Evolutionary conservation across 768 basidiomycete genomes (phyloP).

Genomic region (Kwoniella europaea): DNA sequence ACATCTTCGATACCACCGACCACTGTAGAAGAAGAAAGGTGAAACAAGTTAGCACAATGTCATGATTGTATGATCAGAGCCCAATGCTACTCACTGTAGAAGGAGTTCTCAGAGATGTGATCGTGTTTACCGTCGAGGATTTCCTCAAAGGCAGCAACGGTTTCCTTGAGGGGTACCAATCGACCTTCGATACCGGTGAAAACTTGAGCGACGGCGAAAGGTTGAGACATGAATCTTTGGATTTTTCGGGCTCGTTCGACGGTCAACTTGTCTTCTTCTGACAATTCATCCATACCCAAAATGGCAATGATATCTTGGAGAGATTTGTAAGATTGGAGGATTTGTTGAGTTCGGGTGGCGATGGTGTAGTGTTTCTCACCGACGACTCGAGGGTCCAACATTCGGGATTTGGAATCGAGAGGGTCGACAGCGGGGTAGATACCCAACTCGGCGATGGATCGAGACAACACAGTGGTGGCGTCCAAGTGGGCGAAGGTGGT

Average conservation of each 20-base stretch:
- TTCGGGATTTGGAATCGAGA: slow-evolving; percentile 98
- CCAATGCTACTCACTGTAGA: slow-evolving; percentile 71
- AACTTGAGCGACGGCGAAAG: slow-evolving; percentile 99
- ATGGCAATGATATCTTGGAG: slow-evolving; percentile 96
- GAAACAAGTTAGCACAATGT: slow-evolving; percentile 6
- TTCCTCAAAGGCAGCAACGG: slow-evolving; percentile 78
- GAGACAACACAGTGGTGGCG: slow-evolving; percentile 98
- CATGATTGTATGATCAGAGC: background rate
- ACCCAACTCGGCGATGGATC: slow-evolving; percentile 80
- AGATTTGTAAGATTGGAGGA: slow-evolving; percentile 64
- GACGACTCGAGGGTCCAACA: slow-evolving; percentile 99
- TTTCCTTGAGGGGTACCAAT: slow-evolving; percentile 92
- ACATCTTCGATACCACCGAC: slow-evolving; percentile 93
- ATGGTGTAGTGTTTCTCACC: slow-evolving; percentile 91
- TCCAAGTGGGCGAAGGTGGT: slow-evolving; percentile 99
- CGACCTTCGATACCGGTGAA: slow-evolving; percentile 99
- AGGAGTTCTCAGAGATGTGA: slow-evolving; percentile 88
- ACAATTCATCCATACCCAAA: slow-evolving; percentile 99
- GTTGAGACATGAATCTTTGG: slow-evolving; percentile 99
- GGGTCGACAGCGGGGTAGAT: slow-evolving; percentile 99
- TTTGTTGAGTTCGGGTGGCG: slow-evolving; percentile 96
- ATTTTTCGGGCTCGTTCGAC: slow-evolving; percentile 98
- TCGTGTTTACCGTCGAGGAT: slow-evolving; percentile 91
- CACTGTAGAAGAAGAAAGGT: slow-evolving; percentile 26
- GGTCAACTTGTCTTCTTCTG: slow-evolving; percentile 98